phyloP scores from a whole-genome alignment of 495 filamentous ascomycete species.

The Penicillium cosmopolitanum region DNA sequence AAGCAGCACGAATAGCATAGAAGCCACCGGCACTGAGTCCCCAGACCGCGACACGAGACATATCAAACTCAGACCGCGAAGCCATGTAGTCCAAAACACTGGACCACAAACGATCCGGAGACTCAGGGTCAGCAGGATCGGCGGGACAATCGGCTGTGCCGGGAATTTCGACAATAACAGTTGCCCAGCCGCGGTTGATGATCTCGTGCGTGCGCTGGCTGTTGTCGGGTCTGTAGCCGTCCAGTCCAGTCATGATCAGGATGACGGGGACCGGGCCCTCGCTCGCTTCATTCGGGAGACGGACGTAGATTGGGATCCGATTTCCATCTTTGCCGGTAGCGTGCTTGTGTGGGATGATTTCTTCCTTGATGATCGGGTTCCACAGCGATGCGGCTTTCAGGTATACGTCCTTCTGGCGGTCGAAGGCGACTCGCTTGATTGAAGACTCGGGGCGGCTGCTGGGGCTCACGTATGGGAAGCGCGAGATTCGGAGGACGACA shows the following conservation, averaged over 20 bases:
- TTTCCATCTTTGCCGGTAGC: constrained; percentile 51
- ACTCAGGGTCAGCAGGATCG: constrained; percentile 54
- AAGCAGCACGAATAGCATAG: constrained; percentile 74
- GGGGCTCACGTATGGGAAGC: constrained; percentile 70
- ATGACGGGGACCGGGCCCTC: constrained; percentile 59
- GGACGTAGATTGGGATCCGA: constrained; percentile 67
- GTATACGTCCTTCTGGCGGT: constrained; percentile 67
- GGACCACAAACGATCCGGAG: constrained; percentile 55
- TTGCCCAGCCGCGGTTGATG: constrained; percentile 60
- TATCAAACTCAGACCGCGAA: constrained; percentile 60
- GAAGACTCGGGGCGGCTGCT: constrained; percentile 36
- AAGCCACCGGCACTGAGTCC: constrained; percentile 76
- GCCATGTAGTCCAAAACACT: constrained; percentile 71
- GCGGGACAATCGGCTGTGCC: constrained; percentile 81
- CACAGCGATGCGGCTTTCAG: constrained; percentile 61
- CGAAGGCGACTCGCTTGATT: constrained; percentile 65
- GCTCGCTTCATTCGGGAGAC: constrained; percentile 53
- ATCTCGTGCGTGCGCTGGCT: constrained; percentile 72
- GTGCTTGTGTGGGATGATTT: constrained; percentile 61
- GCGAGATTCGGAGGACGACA: constrained; percentile 71
- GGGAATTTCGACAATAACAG: constrained; percentile 72
- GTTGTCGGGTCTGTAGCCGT: constrained; percentile 80
- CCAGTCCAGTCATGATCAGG: constrained; percentile 74
- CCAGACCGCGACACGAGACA: constrained; percentile 66
- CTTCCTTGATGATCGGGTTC: constrained; percentile 58